Evolutionary conservation across 768 basidiomycete species (phyloP).

Genomic region (Tylopilus intermedius): DNA sequence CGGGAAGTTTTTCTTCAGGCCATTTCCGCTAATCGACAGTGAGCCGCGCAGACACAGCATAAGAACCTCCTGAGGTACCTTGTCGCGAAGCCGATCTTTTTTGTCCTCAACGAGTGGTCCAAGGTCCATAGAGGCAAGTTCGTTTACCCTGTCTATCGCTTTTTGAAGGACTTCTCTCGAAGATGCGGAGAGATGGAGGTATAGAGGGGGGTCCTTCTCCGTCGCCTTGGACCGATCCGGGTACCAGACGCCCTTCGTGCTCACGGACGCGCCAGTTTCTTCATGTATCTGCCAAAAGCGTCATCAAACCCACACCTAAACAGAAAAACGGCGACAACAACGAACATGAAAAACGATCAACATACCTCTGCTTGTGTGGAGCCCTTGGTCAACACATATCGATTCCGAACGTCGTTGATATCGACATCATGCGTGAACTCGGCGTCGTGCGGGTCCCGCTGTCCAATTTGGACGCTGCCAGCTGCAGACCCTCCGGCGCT

Average conservation of each 20-base stretch:
- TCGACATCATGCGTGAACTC: conserved; percentile 90
- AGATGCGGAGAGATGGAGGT: conserved; percentile 85
- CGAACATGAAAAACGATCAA: conserved; percentile 1
- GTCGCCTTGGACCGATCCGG: conserved; percentile 89
- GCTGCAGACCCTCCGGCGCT: conserved; percentile 38
- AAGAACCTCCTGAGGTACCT: conserved; percentile 36
- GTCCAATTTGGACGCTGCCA: conserved; percentile 39
- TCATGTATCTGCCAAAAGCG: conserved; percentile 69
- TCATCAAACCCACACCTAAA: conserved; percentile 1
- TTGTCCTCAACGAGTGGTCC: conserved; percentile 80
- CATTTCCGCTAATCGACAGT: conserved; percentile 70
- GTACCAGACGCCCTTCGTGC: conserved; percentile 94
- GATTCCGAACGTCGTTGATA: conserved; percentile 93
- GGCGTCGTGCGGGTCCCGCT: conserved; percentile 66
- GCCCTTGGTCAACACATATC: conserved; percentile 91
- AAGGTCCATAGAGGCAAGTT: conserved; percentile 67
- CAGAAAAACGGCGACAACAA: not conserved
- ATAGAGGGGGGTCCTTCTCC: conserved; percentile 88
- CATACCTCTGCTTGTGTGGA: conserved; percentile 86
- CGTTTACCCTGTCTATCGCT: conserved; percentile 69
- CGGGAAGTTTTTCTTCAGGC: conserved; percentile 94
- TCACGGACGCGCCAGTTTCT: conserved; percentile 88
- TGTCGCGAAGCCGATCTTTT: conserved; percentile 61
- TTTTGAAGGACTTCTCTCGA: conserved; percentile 59
- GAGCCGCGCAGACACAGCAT: conserved; percentile 3